Base-by-base conservation (phyloP, 2,329 filamentous ascomycete species). In the Venturia carpophila region DNA sequence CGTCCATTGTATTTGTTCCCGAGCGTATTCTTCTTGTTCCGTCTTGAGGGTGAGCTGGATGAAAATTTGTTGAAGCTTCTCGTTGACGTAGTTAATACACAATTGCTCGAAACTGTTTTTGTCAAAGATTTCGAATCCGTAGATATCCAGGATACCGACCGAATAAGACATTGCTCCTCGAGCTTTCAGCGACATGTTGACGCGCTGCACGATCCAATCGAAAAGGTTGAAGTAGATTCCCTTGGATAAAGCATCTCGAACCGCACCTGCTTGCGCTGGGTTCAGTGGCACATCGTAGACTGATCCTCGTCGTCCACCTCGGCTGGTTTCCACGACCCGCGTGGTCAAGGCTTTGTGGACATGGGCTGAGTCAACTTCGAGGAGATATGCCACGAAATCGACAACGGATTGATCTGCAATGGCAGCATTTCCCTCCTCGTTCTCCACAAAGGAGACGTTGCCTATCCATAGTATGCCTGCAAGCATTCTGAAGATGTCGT, bases 61-160 rank as follows among this genome's bases (percentile, higher is more conserved):
- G 75, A 99, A 99, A 72, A 99, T 97, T 74, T 99, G 94, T 77
- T 99, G 94, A 66, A 99, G 85, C 76, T 97, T 99, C 76, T 99
- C 94, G 77, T 99, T 99, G 67, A 95, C 97, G 77, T 99, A 99
- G 77, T 99, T 99, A 83, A 99, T 99, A 80, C 94, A 99, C 6
- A 99, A 83, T 76, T 99, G 94, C 75, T 99, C 94, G 72, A 99
- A 99, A 79, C 93, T 97, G 79, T 99, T 99, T 72, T 91, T 85
- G 70, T 99, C 92, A 71, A 99, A 99, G 70, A 99, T 99, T 75
- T 99, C 94, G 73, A 99, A 99, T 2, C 94, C 94, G 75, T 99
- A 99, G 70, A 99, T 99, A 82, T 99, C 94, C 69, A 99, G 83
- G 73, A 99, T 97, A 73, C 94, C 94, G 70, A 99, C 94, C 2